Base-by-base conservation (phyloP, 495 filamentous ascomycete species). In the Aspergillus affinis region DNA sequence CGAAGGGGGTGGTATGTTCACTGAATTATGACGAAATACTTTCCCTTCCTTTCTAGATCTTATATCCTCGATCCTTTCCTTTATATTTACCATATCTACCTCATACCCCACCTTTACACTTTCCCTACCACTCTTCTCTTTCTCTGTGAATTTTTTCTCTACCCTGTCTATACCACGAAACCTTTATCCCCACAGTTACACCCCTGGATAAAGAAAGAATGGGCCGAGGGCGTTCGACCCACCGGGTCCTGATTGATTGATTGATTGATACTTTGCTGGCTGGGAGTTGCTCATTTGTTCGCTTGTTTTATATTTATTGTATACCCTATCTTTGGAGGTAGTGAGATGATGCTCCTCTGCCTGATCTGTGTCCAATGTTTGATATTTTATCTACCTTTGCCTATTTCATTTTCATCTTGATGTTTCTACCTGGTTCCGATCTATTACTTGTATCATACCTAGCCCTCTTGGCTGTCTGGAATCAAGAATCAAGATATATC, bases 1-100 rank as follows among this genome's bases (percentile, higher is more conserved):
- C n/a, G 82, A 86, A 57, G 81, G 75, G 10, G 88, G 88, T 3
- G 86, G 84, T 20, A 32, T 74, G 23, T 78, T 86, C 20, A 71
- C 67, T 27, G 67, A 75, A 50, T 45, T 76, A n/a, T 72, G 51
- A 65, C 13, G 18, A 70, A 62, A 50, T 18, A 21, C n/a, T n/a
- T n/a, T n/a, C n/a, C 17, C 9, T 6, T n/a, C 19, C 5, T 9
- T 10, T 17, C 6, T 55, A 6, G 18, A 12, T 23, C 47, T 13
- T 48, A 29, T 44, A 30, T 48, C 10, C 48, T 51, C 45, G 12
- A 26, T 2, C 23, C 23, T 32, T 26, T 46, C 19, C 12, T 23
- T n/a, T 30, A 52, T 32, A n/a, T 59, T 12, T 53, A 54, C 23
- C 0, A 46, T n/a, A 53, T 50, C 26, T 15, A 47, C 15, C 21